Percentiles rank a stretch among this genome's conserved stretches.
Evolutionary conservation across 2,329 filamentous ascomycete genomes (phyloP).

Genomic region (Acephala macrosclerotiorum): DNA sequence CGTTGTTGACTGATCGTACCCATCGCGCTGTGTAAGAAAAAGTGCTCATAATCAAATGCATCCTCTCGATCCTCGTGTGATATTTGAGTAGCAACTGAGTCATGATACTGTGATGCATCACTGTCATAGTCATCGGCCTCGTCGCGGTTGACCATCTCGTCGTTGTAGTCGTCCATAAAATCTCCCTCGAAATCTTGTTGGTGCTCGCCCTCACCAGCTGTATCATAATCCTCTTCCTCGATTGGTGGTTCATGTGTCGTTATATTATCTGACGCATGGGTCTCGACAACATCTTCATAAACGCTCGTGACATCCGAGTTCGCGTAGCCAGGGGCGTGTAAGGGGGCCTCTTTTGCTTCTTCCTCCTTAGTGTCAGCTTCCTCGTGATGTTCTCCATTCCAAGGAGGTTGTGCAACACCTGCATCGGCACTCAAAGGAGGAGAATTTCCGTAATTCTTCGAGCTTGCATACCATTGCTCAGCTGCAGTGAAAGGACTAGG

Average conservation of each 20-base stretch:
- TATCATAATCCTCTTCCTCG: conserved; percentile 19
- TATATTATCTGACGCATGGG: conserved; percentile 8
- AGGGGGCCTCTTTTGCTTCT: conserved; percentile 12
- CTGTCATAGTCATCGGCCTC: conserved; percentile 59
- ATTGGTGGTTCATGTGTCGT: conserved; percentile 5
- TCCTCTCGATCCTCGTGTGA: conserved; percentile 94
- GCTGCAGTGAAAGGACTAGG: conserved; percentile 54
- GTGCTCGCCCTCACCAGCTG: conserved; percentile 18
- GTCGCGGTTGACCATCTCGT: conserved; percentile 42
- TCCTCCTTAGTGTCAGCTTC: conserved; percentile 17
- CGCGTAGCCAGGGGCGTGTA: conserved; percentile 29
- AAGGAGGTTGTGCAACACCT: conserved; percentile 35
- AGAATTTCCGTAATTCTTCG: conserved; percentile 36
- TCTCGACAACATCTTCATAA: conserved; percentile 41
- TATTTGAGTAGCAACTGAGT: conserved; percentile 63
- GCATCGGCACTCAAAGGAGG: conserved; percentile 38
- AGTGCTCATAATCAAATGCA: conserved; percentile 96
- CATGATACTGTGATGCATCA: conserved; percentile 69
- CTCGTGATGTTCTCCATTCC: conserved; percentile 31
- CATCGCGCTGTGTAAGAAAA: conserved; percentile 92
- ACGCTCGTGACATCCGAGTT: conserved; percentile 39
- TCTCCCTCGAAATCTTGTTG: conserved; percentile 26
- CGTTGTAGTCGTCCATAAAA: conserved; percentile 45
- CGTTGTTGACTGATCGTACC: conserved; percentile 71
- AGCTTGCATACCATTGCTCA: conserved; percentile 44